Conservation (phyloP, 2,329 filamentous ascomycete genomes). For the Aspergillus flavus region DNA sequence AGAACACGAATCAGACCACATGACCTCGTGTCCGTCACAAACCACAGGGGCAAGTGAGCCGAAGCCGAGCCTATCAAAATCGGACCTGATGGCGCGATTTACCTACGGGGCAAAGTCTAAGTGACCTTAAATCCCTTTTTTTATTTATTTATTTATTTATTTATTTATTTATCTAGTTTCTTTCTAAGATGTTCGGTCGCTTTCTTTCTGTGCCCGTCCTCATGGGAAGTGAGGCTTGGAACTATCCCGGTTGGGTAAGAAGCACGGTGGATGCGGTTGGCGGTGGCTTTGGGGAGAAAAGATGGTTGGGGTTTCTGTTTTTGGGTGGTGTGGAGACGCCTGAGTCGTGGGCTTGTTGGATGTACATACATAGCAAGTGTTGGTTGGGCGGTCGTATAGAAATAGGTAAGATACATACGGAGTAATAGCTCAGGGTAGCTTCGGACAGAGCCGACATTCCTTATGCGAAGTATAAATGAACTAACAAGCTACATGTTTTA, state of each 20-base stretch:
- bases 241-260: background rate
- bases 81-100: slow-evolving; percentile 4
- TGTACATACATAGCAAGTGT: background rate
- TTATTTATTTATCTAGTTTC: background rate
- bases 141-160: background rate
- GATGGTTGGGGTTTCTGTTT: background rate
- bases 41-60: slow-evolving; percentile 13
- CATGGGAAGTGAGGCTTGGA: background rate
- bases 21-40: slow-evolving; percentile 13
- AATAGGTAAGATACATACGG: no score
- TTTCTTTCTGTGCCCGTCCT: background rate
- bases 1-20: slow-evolving; percentile 3
- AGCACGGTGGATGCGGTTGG: background rate
- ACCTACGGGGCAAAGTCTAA: slow-evolving; percentile 4
- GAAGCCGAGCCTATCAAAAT: slow-evolving; percentile 10
- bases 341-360: background rate
- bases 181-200: background rate
- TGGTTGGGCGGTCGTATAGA: no score
- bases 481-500: background rate
- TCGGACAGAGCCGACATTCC: slow-evolving; percentile 2
- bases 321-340: background rate
- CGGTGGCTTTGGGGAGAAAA: background rate
- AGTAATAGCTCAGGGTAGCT: background rate
- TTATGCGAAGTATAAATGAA: background rate
- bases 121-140: slow-evolving; percentile 3